Evolutionary conservation across 2,329 filamentous ascomycete species (phyloP), one percentile per base, ranked within the genome.

Genomic region (Biscogniauxia sp.): DNA sequence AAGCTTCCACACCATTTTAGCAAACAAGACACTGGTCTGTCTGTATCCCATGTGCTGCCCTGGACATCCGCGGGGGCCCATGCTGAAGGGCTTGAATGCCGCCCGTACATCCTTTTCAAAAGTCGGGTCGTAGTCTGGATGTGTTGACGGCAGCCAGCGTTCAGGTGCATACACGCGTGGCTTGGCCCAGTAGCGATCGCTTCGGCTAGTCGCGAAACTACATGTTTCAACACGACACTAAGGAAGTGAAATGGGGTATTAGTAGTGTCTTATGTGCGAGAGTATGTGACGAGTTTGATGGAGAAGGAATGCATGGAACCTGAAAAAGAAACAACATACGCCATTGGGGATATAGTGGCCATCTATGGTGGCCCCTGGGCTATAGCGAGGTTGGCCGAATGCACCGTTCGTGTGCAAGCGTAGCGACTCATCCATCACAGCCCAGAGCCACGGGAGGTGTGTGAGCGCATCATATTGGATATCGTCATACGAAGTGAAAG

Each of bases 111-210:
- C 64, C 2, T 56, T 23, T 3, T 4, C 28, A 45, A 64, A 64
- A 1, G 41, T 51, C 1, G 56, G 37, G 15, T 66, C 65, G 41
- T 57, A 64, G 13, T 57, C 41, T 0, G 59, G 57, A 28, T 68
- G 64, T 49, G 37, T 52, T 8, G 45, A 20, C 0, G 64, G 60
- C 11, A 68, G 41, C 64, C 62, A 65, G 4, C 66, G 59, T 53
- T 68, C 20, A 2, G 66, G 63, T 17, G 60, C 53, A 51, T 56
- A 68, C 13, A 19, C 13, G 20, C 51, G 19, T 1, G 57, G 56
- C 6, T 59, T 28, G 45, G 60, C 26, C 26, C 26, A 53, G 26
- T 61, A 67, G 56, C 56, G 60, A 11, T 60, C 54, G 17, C 26
- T 53, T 5, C 63, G 61, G 1, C 59, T 60, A 11, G 60, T 54